A percentile compares a stretch with the other conserved stretches of the same genome.
phyloP scores from a whole-genome alignment of 306 rosid species.

The Carpinus viminea region DNA sequence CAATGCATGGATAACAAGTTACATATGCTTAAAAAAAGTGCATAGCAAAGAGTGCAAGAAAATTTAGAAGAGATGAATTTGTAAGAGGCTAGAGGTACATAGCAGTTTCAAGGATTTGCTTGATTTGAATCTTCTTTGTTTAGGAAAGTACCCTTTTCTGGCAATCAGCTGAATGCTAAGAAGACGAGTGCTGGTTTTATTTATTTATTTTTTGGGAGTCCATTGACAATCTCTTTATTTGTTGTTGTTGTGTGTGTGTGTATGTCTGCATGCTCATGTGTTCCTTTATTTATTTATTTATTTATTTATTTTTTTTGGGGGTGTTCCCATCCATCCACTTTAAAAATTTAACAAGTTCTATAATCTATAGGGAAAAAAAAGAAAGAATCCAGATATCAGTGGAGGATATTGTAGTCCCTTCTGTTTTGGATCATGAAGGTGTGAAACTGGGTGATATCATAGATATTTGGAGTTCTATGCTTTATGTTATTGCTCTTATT shows the following conservation, averaged over 20 bases:
- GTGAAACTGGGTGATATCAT: background rate
- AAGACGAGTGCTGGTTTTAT: background rate
- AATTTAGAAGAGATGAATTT: background rate
- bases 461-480: too few relatives aligned
- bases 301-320: background rate
- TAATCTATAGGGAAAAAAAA: background rate
- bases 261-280: too few relatives aligned
- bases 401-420: background rate
- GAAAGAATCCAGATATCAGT: background rate
- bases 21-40: too few relatives aligned
- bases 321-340: conserved; percentile 1
- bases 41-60: background rate
- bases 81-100: background rate
- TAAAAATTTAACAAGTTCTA: background rate
- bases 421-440: conserved; percentile 4
- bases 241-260: background rate
- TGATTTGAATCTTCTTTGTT: background rate
- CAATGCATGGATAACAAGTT: background rate
- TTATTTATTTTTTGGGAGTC: background rate
- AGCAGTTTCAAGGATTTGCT: background rate
- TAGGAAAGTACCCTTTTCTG: background rate
- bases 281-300: too few relatives aligned
- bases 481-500: background rate
- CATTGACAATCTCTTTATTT: background rate
- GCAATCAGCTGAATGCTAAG: background rate